phyloP scores from a whole-genome alignment of 2,329 filamentous ascomycete genomes.

The Zymoseptoria crescenta region DNA sequence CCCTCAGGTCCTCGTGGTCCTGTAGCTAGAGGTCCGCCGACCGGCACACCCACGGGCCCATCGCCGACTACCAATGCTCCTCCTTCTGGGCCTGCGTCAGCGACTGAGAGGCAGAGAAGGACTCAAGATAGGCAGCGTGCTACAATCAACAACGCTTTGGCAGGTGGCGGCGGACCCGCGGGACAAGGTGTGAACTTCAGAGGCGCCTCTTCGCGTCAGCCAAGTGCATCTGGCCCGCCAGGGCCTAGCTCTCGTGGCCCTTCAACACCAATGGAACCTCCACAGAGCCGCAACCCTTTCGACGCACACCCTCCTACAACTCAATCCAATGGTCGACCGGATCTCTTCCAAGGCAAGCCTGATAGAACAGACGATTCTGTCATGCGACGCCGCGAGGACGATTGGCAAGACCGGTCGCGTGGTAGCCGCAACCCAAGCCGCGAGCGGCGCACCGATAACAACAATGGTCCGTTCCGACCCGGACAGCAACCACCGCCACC shows the following conservation, averaged over 20 bases:
- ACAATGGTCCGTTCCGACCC: conserved; percentile 2
- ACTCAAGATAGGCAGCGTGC: conserved; percentile 17
- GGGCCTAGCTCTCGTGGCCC: conserved; percentile 3
- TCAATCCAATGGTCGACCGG: conserved; percentile 5
- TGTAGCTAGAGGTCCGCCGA: conserved; percentile 13
- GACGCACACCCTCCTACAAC: conserved; percentile 5
- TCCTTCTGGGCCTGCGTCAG: conserved; percentile 25
- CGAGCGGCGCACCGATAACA: conserved; percentile 19
- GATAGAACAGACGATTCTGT: conserved; percentile 14
- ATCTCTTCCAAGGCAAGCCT: conserved; percentile 17
- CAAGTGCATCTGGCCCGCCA: conserved; percentile 15
- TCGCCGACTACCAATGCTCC: conserved; percentile 18
- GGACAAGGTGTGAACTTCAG: conserved; percentile 25
- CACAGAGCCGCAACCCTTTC: conserved; percentile 8
- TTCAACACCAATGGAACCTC: conserved; percentile 16
- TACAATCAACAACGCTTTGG: conserved; percentile 23
- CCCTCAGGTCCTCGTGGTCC: conserved; percentile 23
- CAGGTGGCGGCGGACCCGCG: conserved; percentile 7
- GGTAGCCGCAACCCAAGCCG: conserved; percentile 23
- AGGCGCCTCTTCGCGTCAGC: conserved; percentile 25
- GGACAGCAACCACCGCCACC: conserved; percentile 13
- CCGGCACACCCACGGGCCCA: conserved; percentile 24
- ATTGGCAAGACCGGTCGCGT: conserved; percentile 15
- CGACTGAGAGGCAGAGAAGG: conserved; percentile 15
- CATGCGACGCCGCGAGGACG: conserved; percentile 20